Base-by-base conservation (phyloP, 768 basidiomycete species). In the Phylloporus arenicola region DNA sequence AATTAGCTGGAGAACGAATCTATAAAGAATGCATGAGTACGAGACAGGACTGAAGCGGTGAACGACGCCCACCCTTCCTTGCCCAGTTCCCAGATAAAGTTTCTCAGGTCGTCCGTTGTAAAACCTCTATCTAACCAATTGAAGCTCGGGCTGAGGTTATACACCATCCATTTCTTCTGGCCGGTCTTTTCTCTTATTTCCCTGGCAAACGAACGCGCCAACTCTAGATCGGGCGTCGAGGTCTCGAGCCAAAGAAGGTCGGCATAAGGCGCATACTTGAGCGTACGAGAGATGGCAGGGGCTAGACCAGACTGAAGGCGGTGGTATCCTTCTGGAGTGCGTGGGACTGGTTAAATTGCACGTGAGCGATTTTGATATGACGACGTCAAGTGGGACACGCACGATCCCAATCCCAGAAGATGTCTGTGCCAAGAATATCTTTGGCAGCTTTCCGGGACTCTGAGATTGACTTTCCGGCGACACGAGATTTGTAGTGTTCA, bases 181-280 rank as follows among this genome's bases (percentile, higher is more conserved):
- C 92, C 90, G 61, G 80, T 79, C 62, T 75, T 75, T 55, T 79
- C 79, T 47, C 86, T 73, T 57, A 94, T 88, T 62, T 79, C 79
- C 40, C 84, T 72, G 3, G 92, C 84, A 67, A 94, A 92, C 29
- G 75, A 78, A 30, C 81, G 75, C 3, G 92, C 92, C 63, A 92
- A 81, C 50, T 82, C 75, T 20, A 95, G 73, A 63, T 92, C 79
- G 9, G 93, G 92, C n/a, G 77, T 76, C 60, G 90, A 92, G 2
- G 93, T 96, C 72, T 95, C 93, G 39, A 94, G 77, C 93, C 92
- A 96, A 40, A 94, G 72, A 57, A 94, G 77, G 67, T 96, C 92
- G 13, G 91, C 84, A 58, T 91, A 87, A 17, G 89, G 88, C 1
- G 91, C 87, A 61, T 84, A 96, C 19, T 81, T 79, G 52, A 85